These are phyloP conservation scores for Epichloe uncinata DNA, from an alignment of 2,329 filamentous ascomycete genomes.

Conservation along the genomic window DNA sequence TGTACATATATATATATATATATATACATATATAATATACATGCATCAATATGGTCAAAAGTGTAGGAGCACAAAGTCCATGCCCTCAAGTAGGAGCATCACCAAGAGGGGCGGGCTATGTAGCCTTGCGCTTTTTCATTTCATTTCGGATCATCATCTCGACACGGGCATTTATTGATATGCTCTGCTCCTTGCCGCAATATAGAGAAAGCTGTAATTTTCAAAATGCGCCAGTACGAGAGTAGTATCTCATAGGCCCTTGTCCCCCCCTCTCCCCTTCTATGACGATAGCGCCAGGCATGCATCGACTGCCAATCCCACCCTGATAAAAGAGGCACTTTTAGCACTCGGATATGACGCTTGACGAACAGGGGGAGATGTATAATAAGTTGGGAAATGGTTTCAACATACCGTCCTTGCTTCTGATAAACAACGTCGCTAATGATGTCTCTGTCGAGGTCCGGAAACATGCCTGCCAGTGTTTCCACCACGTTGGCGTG, in stretches of 20 bases:
- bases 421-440: constrained; percentile 95
- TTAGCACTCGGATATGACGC: neutral
- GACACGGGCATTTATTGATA: too few relatives aligned
- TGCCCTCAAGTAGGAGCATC: too few relatives aligned
- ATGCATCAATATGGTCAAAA: too few relatives aligned
- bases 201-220: neutral
- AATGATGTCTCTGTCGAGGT: constrained; percentile 85
- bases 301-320: constrained; percentile 74
- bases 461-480: constrained; percentile 90
- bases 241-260: neutral
- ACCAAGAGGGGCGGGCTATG: too few relatives aligned
- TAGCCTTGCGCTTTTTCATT: too few relatives aligned
- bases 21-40: too few relatives aligned
- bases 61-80: too few relatives aligned
- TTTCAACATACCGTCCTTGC: constrained; percentile 63
- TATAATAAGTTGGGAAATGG: neutral
- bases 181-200: too few relatives aligned
- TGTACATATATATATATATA: too few relatives aligned
- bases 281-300: constrained; percentile 56
- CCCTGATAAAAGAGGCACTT: constrained; percentile 32
- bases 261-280: neutral
- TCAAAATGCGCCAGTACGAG: neutral
- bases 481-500: constrained; percentile 90
- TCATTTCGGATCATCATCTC: too few relatives aligned
- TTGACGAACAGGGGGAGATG: too few relatives aligned